A percentile compares a stretch with the other conserved stretches of the same genome.
Conservation (phyloP, 2,329 filamentous ascomycete genomes). For the Coniella lustricola region DNA sequence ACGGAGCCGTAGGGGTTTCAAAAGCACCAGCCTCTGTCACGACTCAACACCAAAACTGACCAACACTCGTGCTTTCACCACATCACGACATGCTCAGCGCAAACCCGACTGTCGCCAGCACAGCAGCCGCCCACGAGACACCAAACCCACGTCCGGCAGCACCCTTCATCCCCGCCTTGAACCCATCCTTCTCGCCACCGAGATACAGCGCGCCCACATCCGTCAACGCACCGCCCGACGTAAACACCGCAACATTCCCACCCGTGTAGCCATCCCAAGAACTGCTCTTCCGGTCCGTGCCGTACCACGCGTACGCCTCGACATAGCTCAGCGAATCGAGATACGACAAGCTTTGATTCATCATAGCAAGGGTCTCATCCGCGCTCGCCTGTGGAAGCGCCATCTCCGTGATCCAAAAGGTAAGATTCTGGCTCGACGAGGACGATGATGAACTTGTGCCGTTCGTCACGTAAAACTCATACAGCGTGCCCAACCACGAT, state of each 20-base stretch:
- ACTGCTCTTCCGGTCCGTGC: conserved; percentile 30
- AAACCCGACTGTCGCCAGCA: background rate
- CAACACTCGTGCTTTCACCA: background rate
- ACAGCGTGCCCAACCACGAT: conserved; percentile 29
- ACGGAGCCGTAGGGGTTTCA: no score
- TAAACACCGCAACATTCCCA: conserved; percentile 30
- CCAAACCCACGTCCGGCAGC: background rate
- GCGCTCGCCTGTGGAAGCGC: conserved; percentile 29
- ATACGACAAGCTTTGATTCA: conserved; percentile 31
- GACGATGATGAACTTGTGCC: background rate
- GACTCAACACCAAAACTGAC: no score
- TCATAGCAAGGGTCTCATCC: conserved; percentile 30
- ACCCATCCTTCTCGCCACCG: conserved; percentile 32
- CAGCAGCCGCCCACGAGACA: background rate
- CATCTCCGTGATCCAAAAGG: conserved; percentile 35
- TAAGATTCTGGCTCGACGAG: conserved; percentile 15
- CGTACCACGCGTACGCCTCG: conserved; percentile 35
- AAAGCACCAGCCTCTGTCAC: no score
- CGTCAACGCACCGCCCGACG: conserved; percentile 30
- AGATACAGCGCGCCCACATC: conserved; percentile 32
- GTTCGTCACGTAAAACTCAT: conserved; percentile 26
- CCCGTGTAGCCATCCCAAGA: conserved; percentile 34
- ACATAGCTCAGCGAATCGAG: conserved; percentile 29
- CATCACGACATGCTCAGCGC: conserved; percentile 1
- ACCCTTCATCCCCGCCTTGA: conserved; percentile 26